Base-by-base conservation (phyloP, 1,284 basidiomycete genomes). In the Trichosporon asahii region DNA sequence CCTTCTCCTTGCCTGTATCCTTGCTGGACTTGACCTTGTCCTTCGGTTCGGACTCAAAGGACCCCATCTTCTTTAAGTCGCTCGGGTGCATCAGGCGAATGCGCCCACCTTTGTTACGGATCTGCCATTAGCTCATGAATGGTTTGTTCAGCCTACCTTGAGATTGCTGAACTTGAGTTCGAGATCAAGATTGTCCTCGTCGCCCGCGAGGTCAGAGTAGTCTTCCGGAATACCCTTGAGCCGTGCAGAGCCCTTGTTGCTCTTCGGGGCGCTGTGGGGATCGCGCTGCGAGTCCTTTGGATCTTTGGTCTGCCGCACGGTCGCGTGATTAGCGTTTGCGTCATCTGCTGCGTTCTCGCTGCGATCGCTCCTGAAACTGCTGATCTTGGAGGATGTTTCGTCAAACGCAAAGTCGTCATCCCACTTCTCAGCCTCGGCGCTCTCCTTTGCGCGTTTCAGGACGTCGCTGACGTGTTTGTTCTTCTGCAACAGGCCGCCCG, bases 341-440 rank as follows among this genome's bases (percentile, higher is more conserved):
- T 29, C 57, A 31, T 61, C 57, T 31, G 55, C 55, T 23, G 57
- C 57, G 18, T 31, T 23, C 18, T 61, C 57, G 57, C 27, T 18
- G 29, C 21, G 57, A 18, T 61, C 57, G 27, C 29, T 61, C 27
- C 29, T 61, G 57, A 61, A 61, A 61, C 57, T 61, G 57, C 57
- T 46, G 29, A 67, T 57, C 70, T 77, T 79, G 2, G 81, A 74
- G 11, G 80, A 65, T 0, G 77, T 78, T 31, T 95, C 94, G 2
- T 91, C 94, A 72, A 93, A 93, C 77, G 95, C 94, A 78, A 98
- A 99, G 80, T 99, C 96, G 79, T 99, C 96, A 95, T 96, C 98
- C 60, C 74, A 77, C 64, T 77, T 77, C n/a, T 72, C 79, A 12
- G 67, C 70, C 40, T 71, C 71, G 40, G 72, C 73, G 35, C 65